A percentile compares a stretch with the other conserved stretches of the same genome.
These are phyloP conservation scores for Beauveria pseudobassiana DNA, from an alignment of 2,329 filamentous ascomycete genomes.

Conservation along the genomic window DNA sequence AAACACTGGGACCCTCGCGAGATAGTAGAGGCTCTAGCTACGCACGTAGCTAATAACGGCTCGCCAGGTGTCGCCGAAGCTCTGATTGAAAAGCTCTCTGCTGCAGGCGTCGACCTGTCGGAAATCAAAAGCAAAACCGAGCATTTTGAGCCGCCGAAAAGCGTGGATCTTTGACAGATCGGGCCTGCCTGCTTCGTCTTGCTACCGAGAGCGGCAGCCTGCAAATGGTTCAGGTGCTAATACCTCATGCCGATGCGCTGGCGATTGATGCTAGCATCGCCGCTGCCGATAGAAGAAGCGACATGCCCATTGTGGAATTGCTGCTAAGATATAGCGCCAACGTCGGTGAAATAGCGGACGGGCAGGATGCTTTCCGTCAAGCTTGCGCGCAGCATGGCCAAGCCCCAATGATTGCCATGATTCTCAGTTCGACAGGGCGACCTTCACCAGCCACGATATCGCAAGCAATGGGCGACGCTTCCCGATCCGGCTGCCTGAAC, in stretches of 20 bases:
- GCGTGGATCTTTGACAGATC: conserved; percentile 41
- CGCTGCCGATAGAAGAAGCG: conserved; percentile 40
- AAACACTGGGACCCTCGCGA: conserved; percentile 47
- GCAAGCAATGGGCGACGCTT: conserved; percentile 44
- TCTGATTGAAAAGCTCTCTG: conserved; percentile 41
- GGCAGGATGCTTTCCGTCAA: conserved; percentile 46
- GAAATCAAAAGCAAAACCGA: conserved; percentile 38
- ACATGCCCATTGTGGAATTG: conserved; percentile 36
- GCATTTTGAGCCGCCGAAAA: conserved; percentile 41
- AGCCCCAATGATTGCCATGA: conserved; percentile 37
- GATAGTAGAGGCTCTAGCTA: conserved; percentile 43
- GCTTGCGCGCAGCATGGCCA: conserved; percentile 39
- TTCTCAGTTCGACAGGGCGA: conserved; percentile 42
- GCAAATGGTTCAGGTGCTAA: conserved; percentile 46
- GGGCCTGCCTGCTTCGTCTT: conserved; percentile 42
- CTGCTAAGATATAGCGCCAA: conserved; percentile 46
- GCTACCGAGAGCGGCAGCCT: conserved; percentile 42
- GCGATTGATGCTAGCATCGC: conserved; percentile 44
- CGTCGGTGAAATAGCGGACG: conserved; percentile 38
- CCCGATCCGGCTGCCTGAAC: conserved; percentile 39
- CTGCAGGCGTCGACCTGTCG: conserved; percentile 44
- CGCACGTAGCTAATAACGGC: conserved; percentile 41
- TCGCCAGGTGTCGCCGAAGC: conserved; percentile 50
- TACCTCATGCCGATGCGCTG: conserved; percentile 44
- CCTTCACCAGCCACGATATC: conserved; percentile 37